phyloP scores from a whole-genome alignment of 1,284 basidiomycete species.

The Coniophora puteana region DNA sequence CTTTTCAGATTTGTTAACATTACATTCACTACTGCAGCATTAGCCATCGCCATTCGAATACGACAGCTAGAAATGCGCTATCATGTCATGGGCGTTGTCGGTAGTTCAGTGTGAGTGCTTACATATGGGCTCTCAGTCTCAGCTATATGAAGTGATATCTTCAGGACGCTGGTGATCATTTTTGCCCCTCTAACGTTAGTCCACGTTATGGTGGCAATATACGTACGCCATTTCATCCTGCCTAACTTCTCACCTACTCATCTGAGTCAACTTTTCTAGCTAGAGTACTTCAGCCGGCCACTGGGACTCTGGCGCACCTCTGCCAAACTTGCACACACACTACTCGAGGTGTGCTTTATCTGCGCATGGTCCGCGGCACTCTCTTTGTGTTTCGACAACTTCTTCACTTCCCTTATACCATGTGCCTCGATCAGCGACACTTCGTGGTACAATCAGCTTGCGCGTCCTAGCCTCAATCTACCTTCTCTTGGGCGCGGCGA shows the following conservation, averaged over 20 bases:
- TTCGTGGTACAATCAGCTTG: conserved; percentile 68
- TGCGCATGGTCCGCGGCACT: conserved; percentile 91
- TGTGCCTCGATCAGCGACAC: conserved; percentile 59
- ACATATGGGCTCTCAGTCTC: conserved; percentile 8
- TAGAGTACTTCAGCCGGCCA: conserved; percentile 90
- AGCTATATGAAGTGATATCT: conserved; percentile 11
- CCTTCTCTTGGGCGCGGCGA: conserved; percentile 37
- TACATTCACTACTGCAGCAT: conserved; percentile 73
- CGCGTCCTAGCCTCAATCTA: conserved; percentile 40
- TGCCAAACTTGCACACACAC: conserved; percentile 74
- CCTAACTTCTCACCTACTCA: conserved; percentile 7
- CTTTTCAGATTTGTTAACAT: conserved; percentile 86
- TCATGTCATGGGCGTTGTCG: conserved; percentile 65
- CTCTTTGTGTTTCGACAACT: conserved; percentile 87
- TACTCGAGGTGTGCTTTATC: conserved; percentile 84
- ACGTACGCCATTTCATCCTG: conserved; percentile 44
- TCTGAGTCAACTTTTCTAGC: conserved; percentile 37
- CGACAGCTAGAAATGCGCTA: conserved; percentile 52
- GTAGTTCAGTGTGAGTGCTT: conserved; percentile 72
- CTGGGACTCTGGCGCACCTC: conserved; percentile 88
- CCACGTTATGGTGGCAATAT: conserved; percentile 83
- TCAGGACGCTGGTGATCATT: conserved; percentile 80
- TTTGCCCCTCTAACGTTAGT: conserved; percentile 82
- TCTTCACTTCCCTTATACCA: conserved; percentile 81
- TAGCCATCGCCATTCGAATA: conserved; percentile 79